Evolutionary conservation across 805 yeast genomes (phyloP), one percentile per base, ranked within the genome.

Genomic region (Danielia reshetovae): DNA sequence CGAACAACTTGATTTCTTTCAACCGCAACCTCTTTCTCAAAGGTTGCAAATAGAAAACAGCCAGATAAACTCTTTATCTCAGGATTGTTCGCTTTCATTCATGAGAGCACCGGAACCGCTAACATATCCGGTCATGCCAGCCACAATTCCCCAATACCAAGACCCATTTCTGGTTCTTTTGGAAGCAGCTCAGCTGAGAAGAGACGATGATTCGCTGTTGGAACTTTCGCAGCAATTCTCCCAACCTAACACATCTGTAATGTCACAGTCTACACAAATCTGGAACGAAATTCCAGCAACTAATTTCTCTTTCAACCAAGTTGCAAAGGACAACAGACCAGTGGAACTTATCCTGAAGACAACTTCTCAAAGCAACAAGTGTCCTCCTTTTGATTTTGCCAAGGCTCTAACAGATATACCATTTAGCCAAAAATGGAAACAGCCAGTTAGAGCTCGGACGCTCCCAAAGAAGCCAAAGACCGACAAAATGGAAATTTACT

Each of bases 191-290:
- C 30, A 16, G 22, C 13, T 11, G 3, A 8, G 15, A 11, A 18
- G 24, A 11, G 29, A 26, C 15, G 6, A 5, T n/a, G 38, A 35
- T 8, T 11, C 14, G 17, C 9, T 9, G 14, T 7, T 23, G 18
- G 7, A 29, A 17, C 17, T 27, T 27, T 9, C n/a, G 23, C 14
- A 26, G 25, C 8, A n/a, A 8, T 18, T 21, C 12, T 27, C 34
- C 9, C 36, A 27, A 21, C 23, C 18, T 16, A 38, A 39, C 12
- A 31, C 34, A 2, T 40, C 46, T 1, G 29, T 24, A 11, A 25
- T 42, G 9, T 39, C 46, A 5, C 44, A 42, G 28, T 39, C 42
- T 13, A 39, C 42, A 4, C 38, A 34, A 16, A 24, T 32, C 12
- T 35, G 34, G 31, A 31, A 37, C 18, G 26, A n/a, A n/a, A 29